phyloP scores from a whole-genome alignment of 345 rosid species.

The Sonneratia caseolaris region DNA sequence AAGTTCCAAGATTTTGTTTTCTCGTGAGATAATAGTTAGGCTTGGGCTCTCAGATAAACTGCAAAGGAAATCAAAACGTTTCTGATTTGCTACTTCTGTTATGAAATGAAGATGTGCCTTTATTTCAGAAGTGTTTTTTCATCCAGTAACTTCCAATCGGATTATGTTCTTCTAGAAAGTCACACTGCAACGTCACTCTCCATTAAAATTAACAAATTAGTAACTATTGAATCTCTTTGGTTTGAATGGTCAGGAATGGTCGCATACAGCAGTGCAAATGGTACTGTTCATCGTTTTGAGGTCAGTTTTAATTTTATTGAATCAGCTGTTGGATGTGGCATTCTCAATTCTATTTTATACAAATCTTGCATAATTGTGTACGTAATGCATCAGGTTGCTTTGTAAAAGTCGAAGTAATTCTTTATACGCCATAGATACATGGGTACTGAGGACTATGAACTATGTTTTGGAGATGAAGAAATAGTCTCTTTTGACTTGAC shows the following conservation, averaged over 20 bases:
- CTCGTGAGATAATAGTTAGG: not conserved
- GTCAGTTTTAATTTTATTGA: slow-evolving; percentile 24
- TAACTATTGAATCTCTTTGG: no score
- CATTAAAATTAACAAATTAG: not conserved
- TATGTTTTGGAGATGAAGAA: not conserved
- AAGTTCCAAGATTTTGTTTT: not conserved
- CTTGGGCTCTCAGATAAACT: not conserved
- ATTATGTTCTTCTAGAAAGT: not conserved
- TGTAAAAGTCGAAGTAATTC: not conserved
- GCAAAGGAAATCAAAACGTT: not conserved
- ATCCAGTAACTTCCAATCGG: not conserved
- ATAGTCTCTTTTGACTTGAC: not conserved
- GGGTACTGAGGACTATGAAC: not conserved
- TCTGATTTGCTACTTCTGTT: not conserved
- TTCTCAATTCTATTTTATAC: not conserved
- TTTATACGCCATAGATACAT: not conserved
- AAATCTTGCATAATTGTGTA: not conserved
- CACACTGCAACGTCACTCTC: not conserved
- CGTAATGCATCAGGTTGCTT: not conserved
- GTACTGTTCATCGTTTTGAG: slow-evolving; percentile 54
- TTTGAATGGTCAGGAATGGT: slow-evolving; percentile 46
- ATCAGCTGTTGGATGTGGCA: not conserved
- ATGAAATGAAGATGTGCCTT: not conserved
- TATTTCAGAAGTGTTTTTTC: not conserved
- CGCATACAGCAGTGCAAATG: slow-evolving; percentile 81